Conservation (phyloP, 2,329 filamentous ascomycete genomes). For the Pseudogymnoascus sp. region DNA sequence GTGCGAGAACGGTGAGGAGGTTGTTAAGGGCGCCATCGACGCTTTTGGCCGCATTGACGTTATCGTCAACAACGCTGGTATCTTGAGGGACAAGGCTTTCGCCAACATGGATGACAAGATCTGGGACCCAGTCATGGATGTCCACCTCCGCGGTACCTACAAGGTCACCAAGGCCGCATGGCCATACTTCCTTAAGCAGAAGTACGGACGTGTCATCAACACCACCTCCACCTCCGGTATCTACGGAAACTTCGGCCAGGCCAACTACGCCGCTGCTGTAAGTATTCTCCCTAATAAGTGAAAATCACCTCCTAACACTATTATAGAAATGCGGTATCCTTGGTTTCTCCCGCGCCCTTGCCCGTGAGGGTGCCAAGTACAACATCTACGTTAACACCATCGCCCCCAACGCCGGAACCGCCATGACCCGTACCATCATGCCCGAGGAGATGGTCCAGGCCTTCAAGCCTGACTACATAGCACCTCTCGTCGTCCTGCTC, state of each 20-base stretch:
- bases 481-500: conserved; percentile 81
- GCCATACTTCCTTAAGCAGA: conserved; percentile 97
- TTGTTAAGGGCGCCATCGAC: conserved; percentile 90
- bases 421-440: conserved; percentile 89
- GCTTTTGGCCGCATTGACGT: conserved; percentile 91
- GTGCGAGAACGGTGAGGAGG: conserved; percentile 82
- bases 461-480: conserved; percentile 98
- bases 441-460: conserved; percentile 97
- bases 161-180: conserved; percentile 96
- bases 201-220: conserved; percentile 95
- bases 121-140: conserved; percentile 87
- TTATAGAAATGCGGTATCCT: conserved; percentile 79
- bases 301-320: conserved; percentile 18
- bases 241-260: conserved; percentile 98
- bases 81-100: conserved; percentile 96
- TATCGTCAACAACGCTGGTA: conserved; percentile 95
- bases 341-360: conserved; percentile 87
- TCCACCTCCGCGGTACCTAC: conserved; percentile 91
- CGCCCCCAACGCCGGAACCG: conserved; percentile 91
- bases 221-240: conserved; percentile 95
- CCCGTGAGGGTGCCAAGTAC: conserved; percentile 89
- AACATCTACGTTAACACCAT: conserved; percentile 99
- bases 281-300: conserved; percentile 31
- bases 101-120: conserved; percentile 91
- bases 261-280: conserved; percentile 89